These are phyloP conservation scores for Psophocarpus tetragonolobus DNA, from an alignment of 306 rosid species.

Conservation along the genomic window DNA sequence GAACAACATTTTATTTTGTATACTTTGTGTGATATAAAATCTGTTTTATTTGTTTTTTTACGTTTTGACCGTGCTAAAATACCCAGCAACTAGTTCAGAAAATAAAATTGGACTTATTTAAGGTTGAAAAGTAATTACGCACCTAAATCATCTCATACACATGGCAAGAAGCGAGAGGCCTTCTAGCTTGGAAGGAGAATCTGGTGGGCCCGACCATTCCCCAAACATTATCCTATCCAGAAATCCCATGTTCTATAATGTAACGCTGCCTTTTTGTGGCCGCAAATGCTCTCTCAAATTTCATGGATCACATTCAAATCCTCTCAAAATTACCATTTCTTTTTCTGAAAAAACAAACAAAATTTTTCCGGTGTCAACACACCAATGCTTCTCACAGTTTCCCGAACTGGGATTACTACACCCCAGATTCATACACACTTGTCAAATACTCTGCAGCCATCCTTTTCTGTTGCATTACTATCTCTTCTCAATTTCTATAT, in stretches of 20 bases:
- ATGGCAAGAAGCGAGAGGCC: conserved; percentile 44
- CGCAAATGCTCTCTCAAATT: conserved; percentile 38
- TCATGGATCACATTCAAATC: conserved; percentile 64
- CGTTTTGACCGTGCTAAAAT: no score
- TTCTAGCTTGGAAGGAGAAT: conserved; percentile 22
- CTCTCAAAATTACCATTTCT: conserved; percentile 14
- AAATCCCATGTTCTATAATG: conserved; percentile 52
- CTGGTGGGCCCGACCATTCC: conserved; percentile 35
- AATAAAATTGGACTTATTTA: not conserved
- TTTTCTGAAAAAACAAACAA: not conserved
- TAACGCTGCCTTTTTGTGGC: conserved; percentile 32
- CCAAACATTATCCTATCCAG: conserved; percentile 77
- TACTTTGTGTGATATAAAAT: no score
- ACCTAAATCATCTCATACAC: conserved; percentile 31
- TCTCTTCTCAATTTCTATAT: conserved; percentile 22
- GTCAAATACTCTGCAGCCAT: not conserved
- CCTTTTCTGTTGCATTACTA: conserved; percentile 36
- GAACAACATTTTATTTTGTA: no score
- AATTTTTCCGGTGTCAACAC: conserved; percentile 22
- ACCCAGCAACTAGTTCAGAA: not conserved
- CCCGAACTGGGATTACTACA: conserved; percentile 4
- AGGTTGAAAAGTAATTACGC: not conserved
- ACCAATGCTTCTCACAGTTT: conserved; percentile 22
- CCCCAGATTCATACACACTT: not conserved
- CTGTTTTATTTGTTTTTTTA: no score